Conservation (phyloP, 2,329 filamentous ascomycete genomes). For the Aspergillus sp. region DNA sequence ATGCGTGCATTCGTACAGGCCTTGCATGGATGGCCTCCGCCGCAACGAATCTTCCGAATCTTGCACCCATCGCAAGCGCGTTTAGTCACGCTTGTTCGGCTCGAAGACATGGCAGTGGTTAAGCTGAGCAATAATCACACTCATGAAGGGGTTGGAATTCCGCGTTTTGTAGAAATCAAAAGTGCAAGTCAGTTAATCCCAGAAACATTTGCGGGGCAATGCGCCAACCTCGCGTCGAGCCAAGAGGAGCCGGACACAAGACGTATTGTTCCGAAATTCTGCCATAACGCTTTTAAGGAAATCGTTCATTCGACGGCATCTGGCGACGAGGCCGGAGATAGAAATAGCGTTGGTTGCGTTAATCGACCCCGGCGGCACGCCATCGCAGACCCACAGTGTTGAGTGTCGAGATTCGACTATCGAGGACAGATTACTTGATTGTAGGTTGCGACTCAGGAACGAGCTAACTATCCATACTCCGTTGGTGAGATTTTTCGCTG, state of each 20-base stretch:
- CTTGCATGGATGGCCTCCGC: slow-evolving; percentile 42
- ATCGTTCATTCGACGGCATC: no score
- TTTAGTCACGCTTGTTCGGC: slow-evolving; percentile 19
- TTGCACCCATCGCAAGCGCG: slow-evolving; percentile 49
- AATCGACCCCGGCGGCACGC: slow-evolving; percentile 13
- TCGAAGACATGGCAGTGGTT: slow-evolving; percentile 7
- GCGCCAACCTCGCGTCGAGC: background rate
- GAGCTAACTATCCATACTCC: no score
- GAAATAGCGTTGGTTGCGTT: slow-evolving; percentile 9
- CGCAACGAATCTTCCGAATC: slow-evolving; percentile 48
- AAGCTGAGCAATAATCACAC: background rate
- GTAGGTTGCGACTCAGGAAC: no score
- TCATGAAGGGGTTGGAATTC: background rate
- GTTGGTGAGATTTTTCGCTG: no score
- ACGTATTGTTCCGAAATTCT: background rate
- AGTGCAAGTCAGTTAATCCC: background rate
- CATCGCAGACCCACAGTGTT: slow-evolving; percentile 5
- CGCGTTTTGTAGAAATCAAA: no score
- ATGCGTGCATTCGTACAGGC: slow-evolving; percentile 42
- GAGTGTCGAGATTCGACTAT: background rate
- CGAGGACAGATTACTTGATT: background rate
- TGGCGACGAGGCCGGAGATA: no score
- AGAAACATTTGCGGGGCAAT: background rate
- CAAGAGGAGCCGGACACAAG: no score
- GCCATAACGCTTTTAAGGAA: background rate